Conservation (phyloP, 805 yeast genomes). For the Saturnispora hagleri region DNA sequence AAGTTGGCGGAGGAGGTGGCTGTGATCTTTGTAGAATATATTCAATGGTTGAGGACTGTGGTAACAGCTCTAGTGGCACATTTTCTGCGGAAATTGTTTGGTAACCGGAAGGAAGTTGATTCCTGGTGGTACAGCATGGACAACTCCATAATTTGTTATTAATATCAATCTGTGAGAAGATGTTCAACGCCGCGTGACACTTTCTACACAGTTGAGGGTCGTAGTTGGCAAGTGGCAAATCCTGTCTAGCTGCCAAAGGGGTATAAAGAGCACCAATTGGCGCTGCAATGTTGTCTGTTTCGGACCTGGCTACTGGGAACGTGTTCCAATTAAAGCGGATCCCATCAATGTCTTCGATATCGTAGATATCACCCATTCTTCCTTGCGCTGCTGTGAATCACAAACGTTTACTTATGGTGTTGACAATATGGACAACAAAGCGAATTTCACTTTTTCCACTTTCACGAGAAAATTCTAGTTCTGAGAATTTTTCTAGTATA, state of each 20-base stretch:
- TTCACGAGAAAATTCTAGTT: neutral
- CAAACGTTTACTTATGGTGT: neutral
- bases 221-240: constrained; percentile 67
- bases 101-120: constrained; percentile 76
- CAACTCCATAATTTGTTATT: constrained; percentile 76
- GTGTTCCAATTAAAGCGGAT: constrained; percentile 76
- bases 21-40: constrained; percentile 60
- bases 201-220: constrained; percentile 80
- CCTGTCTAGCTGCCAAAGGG: constrained; percentile 77
- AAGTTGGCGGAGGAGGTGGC: constrained; percentile 73
- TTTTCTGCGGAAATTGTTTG: constrained; percentile 65
- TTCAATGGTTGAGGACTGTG: constrained; percentile 68
- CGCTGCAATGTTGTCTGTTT: constrained; percentile 84
- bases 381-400: neutral
- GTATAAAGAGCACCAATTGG: constrained; percentile 93
- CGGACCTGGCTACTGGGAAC: constrained; percentile 81
- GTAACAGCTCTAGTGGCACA: constrained; percentile 72
- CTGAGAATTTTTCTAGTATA: neutral
- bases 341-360: constrained; percentile 52
- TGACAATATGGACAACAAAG: constrained; percentile 1
- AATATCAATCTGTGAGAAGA: constrained; percentile 73
- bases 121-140: constrained; percentile 70
- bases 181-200: constrained; percentile 82
- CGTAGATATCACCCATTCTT: constrained; percentile 41
- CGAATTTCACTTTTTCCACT: neutral